phyloP scores from a whole-genome alignment of 2,329 filamentous ascomycete species.

The Curvularia hawaiiensis region DNA sequence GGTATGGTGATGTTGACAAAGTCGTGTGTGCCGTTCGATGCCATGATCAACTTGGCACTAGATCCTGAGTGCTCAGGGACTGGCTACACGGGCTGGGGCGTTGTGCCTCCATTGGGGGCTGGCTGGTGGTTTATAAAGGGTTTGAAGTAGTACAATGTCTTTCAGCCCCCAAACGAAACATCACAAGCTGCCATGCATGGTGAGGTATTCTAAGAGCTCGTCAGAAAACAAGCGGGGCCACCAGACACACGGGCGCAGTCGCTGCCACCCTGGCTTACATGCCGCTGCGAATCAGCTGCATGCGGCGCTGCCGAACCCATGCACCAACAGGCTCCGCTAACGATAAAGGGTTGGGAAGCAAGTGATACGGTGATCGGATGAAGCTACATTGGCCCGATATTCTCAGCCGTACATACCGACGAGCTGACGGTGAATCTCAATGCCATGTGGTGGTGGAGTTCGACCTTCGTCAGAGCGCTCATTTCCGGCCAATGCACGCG shows the following conservation, averaged over 20 bases:
- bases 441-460: slow-evolving; percentile 9
- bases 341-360: slow-evolving; percentile 34
- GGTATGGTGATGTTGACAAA: slow-evolving; percentile 45
- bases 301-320: slow-evolving; percentile 25
- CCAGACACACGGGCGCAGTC: slow-evolving; percentile 41
- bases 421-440: slow-evolving; percentile 20
- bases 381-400: slow-evolving; percentile 26
- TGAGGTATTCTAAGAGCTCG: slow-evolving; percentile 41
- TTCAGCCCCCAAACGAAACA: slow-evolving; percentile 42
- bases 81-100: slow-evolving; percentile 18
- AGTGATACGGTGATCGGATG: slow-evolving; percentile 20
- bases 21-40: slow-evolving; percentile 45
- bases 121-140: slow-evolving; percentile 32
- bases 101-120: slow-evolving; percentile 38
- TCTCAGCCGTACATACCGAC: slow-evolving; percentile 22
- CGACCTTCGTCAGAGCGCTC: slow-evolving; percentile 21
- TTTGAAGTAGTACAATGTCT: slow-evolving; percentile 15
- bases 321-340: slow-evolving; percentile 4
- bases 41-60: slow-evolving; percentile 38
- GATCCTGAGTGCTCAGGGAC: slow-evolving; percentile 24
- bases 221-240: slow-evolving; percentile 44
- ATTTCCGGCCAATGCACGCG: slow-evolving; percentile 23
- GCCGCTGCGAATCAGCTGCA: slow-evolving; percentile 30
- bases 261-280: slow-evolving; percentile 33
- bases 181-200: slow-evolving; percentile 27